Conservation (phyloP, 768 basidiomycete species). For the Rhodosporidiobolus sp. region DNA sequence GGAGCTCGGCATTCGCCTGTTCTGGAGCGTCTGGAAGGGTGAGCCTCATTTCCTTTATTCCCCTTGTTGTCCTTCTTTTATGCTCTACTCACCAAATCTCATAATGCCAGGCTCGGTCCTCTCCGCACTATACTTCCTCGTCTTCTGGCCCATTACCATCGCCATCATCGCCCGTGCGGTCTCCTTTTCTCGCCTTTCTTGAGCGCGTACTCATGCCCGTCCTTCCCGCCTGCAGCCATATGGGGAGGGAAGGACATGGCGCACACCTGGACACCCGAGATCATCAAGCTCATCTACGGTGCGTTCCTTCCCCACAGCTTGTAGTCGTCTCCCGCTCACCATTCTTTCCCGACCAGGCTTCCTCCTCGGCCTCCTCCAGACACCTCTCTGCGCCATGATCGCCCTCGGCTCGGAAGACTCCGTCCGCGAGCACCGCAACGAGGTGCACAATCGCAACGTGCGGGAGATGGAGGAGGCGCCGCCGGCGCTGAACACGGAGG, state of each 20-base stretch:
- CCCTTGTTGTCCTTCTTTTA: not conserved
- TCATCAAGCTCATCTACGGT: conserved; percentile 40
- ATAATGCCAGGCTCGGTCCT: conserved; percentile 40
- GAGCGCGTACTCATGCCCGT: not conserved
- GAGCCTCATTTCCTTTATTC: not conserved
- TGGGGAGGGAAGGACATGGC: conserved; percentile 40
- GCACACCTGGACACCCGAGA: conserved; percentile 28
- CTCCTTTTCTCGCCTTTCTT: not conserved
- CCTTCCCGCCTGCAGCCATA: conserved; percentile 6
- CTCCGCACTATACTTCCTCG: conserved; percentile 38
- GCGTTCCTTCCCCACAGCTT: not conserved
- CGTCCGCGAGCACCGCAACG: conserved; percentile 24
- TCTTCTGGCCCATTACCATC: conserved; percentile 41
- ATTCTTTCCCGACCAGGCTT: not conserved
- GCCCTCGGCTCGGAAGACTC: conserved; percentile 38
- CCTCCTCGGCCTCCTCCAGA: conserved; percentile 35
- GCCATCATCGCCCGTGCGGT: conserved; percentile 42
- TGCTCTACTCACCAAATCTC: too few relatives aligned
- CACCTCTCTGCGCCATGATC: conserved; percentile 31
- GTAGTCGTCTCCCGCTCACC: too few relatives aligned
- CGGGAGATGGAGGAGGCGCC: conserved; percentile 31
- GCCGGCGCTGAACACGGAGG: conserved; percentile 17
- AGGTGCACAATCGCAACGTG: conserved; percentile 26
- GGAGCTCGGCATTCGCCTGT: conserved; percentile 16
- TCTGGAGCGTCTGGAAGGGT: conserved; percentile 36